A percentile compares a stretch with the other conserved stretches of the same genome.
phyloP scores from a whole-genome alignment of 176 grass and related monocot genomes.

The Pontederia crassipes region DNA sequence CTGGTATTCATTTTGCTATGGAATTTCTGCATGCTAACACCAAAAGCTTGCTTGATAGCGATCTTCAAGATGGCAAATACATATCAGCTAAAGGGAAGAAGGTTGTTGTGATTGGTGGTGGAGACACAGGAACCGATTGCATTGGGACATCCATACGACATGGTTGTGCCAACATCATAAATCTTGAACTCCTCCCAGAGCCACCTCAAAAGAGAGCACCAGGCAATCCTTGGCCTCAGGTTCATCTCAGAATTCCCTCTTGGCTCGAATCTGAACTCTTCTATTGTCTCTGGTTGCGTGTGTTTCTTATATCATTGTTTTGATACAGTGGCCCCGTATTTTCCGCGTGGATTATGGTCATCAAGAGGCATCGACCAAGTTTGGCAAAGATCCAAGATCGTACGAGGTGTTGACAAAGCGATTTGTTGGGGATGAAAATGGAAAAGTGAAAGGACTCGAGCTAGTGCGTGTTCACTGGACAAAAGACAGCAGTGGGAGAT shows the following conservation, averaged over 20 bases:
- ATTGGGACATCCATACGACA: slow-evolving; percentile 90
- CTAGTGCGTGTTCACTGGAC: slow-evolving; percentile 59
- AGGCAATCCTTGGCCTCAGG: slow-evolving; percentile 93
- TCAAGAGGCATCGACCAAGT: slow-evolving; percentile 75
- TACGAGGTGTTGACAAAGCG: slow-evolving; percentile 75
- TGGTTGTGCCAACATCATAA: slow-evolving; percentile 65
- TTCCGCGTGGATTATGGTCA: slow-evolving; percentile 94
- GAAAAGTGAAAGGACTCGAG: slow-evolving; percentile 74
- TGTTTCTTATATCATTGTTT: slow-evolving; percentile 7
- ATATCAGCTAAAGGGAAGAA: slow-evolving; percentile 85
- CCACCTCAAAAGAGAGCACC: slow-evolving; percentile 63
- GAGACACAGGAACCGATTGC: slow-evolving; percentile 97
- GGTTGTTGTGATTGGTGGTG: slow-evolving; percentile 92
- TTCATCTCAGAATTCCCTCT: slow-evolving; percentile 9
- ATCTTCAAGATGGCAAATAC: slow-evolving; percentile 85
- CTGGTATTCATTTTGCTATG: slow-evolving; percentile 93
- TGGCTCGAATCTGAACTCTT: too few species aligned
- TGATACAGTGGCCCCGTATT: slow-evolving; percentile 71
- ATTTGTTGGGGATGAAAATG: slow-evolving; percentile 81
- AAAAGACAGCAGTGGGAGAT: slow-evolving; percentile 57
- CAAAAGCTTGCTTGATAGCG: slow-evolving; percentile 98
- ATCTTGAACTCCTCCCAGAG: slow-evolving; percentile 72
- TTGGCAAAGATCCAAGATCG: slow-evolving; percentile 89
- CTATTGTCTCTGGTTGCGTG: too few species aligned
- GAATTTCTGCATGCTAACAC: slow-evolving; percentile 96